Conservation (phyloP, 1,284 basidiomycete genomes). For the Cystobasidium sp. region DNA sequence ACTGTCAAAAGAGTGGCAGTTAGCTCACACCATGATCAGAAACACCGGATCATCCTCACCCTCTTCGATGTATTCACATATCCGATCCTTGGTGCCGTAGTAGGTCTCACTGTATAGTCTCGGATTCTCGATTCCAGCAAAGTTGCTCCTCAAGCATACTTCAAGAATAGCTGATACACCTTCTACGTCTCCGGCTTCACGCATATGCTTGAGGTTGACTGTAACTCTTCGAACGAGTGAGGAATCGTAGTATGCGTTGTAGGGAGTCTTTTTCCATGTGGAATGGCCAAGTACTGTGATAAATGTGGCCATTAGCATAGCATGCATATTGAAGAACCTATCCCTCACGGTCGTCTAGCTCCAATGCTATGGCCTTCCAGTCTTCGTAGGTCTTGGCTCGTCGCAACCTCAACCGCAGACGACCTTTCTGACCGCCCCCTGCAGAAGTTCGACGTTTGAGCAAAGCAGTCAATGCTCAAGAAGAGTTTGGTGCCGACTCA, state of each 20-base stretch:
- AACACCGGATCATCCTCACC: constrained; percentile 60
- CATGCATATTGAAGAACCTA: not conserved
- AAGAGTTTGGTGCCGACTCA: constrained; percentile 58
- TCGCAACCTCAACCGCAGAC: constrained; percentile 73
- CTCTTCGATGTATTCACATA: constrained; percentile 85
- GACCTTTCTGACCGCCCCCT: constrained; percentile 82
- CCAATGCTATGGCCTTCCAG: constrained; percentile 82
- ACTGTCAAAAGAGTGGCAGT: constrained; percentile 46
- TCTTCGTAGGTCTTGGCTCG: constrained; percentile 71
- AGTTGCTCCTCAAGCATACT: constrained; percentile 89
- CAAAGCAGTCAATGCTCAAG: constrained; percentile 1
- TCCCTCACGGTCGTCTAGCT: constrained; percentile 66
- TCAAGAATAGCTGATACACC: constrained; percentile 88
- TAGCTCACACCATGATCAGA: not conserved
- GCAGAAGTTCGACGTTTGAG: constrained; percentile 10
- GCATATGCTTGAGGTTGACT: constrained; percentile 66
- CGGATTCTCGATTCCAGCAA: constrained; percentile 69
- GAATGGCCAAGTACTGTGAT: constrained; percentile 70
- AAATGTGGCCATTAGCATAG: not conserved
- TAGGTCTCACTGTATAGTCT: constrained; percentile 68
- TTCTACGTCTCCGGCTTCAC: constrained; percentile 75
- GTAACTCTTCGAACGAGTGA: constrained; percentile 74
- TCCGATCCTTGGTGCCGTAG: constrained; percentile 80
- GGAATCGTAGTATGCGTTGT: constrained; percentile 88
- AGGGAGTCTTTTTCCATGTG: constrained; percentile 81